Evolutionary conservation across 108 stramenopile genomes (phyloP).

Genomic region (Stephanodiscus triporus): DNA sequence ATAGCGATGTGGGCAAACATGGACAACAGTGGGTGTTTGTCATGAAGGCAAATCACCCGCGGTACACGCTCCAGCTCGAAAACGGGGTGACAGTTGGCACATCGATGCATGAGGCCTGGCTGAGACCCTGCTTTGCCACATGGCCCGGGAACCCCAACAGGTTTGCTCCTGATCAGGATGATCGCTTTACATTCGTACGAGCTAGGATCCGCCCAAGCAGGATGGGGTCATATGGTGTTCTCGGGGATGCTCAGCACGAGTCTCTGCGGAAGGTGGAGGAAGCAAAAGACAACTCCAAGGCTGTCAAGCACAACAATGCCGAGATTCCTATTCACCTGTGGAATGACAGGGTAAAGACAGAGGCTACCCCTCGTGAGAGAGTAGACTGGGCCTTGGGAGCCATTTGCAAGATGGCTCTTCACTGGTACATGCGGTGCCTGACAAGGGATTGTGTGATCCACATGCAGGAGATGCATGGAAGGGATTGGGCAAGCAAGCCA

Average conservation of each 20-base stretch:
- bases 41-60: not conserved
- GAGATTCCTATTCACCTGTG: constrained; percentile 8
- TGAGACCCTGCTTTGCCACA: not conserved
- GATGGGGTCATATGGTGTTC: not conserved
- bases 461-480: too few relatives aligned
- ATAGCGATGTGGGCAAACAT: not conserved
- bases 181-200: not conserved
- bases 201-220: not conserved
- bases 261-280: not conserved
- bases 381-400: too few relatives aligned
- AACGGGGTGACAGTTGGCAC: not conserved
- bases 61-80: not conserved
- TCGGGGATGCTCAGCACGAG: not conserved
- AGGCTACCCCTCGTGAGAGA: not conserved
- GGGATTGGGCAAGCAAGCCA: too few relatives aligned
- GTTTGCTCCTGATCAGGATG: not conserved
- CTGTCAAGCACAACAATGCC: constrained; percentile 23
- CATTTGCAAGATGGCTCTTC: too few relatives aligned
- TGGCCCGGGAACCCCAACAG: not conserved
- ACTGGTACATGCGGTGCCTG: too few relatives aligned
- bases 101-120: too few relatives aligned
- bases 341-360: not conserved
- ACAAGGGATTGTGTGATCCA: too few relatives aligned
- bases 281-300: not conserved
- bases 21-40: not conserved